These are phyloP conservation scores for Pyricularia grisea DNA, from an alignment of 2,329 filamentous ascomycete genomes.

Conservation along the genomic window DNA sequence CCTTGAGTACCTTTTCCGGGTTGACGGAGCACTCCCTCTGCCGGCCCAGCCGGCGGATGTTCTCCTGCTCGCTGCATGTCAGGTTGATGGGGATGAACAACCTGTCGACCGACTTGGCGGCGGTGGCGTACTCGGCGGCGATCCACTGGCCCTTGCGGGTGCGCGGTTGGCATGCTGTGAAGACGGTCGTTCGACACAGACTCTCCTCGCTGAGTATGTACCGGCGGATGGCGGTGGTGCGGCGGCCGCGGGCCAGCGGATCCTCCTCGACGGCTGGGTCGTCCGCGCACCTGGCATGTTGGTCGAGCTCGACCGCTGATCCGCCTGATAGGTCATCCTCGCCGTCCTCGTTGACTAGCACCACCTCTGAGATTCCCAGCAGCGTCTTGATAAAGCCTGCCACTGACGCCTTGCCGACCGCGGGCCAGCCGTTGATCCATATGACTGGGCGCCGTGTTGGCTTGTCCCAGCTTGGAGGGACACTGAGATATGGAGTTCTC, in stretches of 20 bases:
- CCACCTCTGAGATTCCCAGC: conserved; percentile 18
- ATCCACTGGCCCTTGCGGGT: conserved; percentile 13
- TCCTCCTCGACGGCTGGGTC: neutral
- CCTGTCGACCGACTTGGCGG: conserved; percentile 15
- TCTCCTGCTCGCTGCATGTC: conserved; percentile 14
- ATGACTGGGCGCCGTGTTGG: conserved; percentile 14
- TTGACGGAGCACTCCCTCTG: conserved; percentile 4
- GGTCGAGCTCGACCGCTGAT: conserved; percentile 4
- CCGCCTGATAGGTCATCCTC: conserved; percentile 2
- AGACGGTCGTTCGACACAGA: conserved; percentile 9
- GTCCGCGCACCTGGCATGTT: conserved; percentile 6
- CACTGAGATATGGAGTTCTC: neutral
- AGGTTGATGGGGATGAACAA: conserved; percentile 18
- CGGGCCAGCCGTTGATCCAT: conserved; percentile 24
- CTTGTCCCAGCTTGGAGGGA: conserved; percentile 2
- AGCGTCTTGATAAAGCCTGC: conserved; percentile 21
- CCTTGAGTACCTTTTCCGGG: conserved; percentile 1
- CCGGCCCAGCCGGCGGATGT: conserved; percentile 12
- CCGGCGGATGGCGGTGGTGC: neutral
- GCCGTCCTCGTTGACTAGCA: conserved; percentile 15
- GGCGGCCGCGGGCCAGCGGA: neutral
- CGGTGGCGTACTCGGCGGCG: conserved; percentile 14
- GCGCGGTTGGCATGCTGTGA: conserved; percentile 18
- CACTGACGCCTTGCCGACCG: conserved; percentile 21
- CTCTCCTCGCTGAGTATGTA: conserved; percentile 11